These are phyloP conservation scores for Cucurbitaria berberidis DNA, from an alignment of 2,329 filamentous ascomycete species.

Conservation along the genomic window DNA sequence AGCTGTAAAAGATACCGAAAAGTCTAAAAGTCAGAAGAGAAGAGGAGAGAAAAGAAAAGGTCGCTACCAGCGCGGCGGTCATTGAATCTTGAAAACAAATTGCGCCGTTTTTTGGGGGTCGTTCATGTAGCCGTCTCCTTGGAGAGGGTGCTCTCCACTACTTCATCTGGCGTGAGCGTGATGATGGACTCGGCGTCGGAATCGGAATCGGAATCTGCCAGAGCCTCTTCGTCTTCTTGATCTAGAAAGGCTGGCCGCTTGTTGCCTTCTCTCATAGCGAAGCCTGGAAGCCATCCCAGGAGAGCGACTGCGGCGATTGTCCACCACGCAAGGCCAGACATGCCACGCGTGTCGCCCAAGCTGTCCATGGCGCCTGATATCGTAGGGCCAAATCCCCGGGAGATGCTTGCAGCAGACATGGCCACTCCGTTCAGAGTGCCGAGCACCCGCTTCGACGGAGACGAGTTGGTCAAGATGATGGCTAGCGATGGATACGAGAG, in stretches of 20 bases:
- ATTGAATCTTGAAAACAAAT: constrained; percentile 12
- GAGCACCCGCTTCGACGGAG: constrained; percentile 81
- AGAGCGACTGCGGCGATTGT: constrained; percentile 78
- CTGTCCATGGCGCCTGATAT: constrained; percentile 86
- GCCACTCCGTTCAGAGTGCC: constrained; percentile 93
- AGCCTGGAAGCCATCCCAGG: constrained; percentile 59
- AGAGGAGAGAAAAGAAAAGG: constrained; percentile 9
- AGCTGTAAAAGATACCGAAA: constrained; percentile 12
- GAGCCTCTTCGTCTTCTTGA: constrained; percentile 40
- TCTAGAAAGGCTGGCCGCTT: constrained; percentile 28
- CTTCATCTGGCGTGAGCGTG: constrained; percentile 41
- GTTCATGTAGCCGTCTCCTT: constrained; percentile 33
- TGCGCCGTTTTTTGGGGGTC: constrained; percentile 21
- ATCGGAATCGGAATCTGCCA: constrained; percentile 35
- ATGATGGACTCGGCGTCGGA: constrained; percentile 43
- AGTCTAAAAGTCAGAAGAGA: constrained; percentile 13
- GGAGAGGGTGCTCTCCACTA: constrained; percentile 35
- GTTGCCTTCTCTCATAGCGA: constrained; percentile 71
- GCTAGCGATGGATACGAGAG: constrained; percentile 90
- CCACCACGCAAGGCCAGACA: constrained; percentile 94
- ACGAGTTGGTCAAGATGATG: constrained; percentile 87
- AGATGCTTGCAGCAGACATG: constrained; percentile 87
- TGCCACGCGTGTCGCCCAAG: constrained; percentile 77
- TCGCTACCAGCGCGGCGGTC: constrained; percentile 22
- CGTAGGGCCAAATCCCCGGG: constrained; percentile 85